A percentile compares a stretch with the other conserved stretches of the same genome.
phyloP scores from a whole-genome alignment of 1,139 yeast species.

The Protomyces inouyei region DNA sequence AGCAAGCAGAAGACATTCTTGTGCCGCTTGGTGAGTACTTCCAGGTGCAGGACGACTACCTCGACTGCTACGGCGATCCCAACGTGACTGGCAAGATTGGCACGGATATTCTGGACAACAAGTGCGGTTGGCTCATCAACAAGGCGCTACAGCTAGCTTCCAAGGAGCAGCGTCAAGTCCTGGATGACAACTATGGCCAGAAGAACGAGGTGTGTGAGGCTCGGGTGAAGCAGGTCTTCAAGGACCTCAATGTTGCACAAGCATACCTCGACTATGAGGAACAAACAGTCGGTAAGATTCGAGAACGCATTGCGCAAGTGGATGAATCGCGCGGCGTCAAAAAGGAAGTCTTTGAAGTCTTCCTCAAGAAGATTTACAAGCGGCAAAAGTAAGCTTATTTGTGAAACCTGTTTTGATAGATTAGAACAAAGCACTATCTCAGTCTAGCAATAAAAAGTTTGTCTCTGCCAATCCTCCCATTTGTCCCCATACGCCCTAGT shows the following conservation, averaged over 20 bases:
- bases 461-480: not conserved
- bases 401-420: not conserved
- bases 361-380: slow-evolving; percentile 88
- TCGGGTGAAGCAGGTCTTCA: slow-evolving; percentile 67
- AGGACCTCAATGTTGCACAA: slow-evolving; percentile 64
- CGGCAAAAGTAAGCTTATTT: slow-evolving; percentile 60
- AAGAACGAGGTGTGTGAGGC: slow-evolving; percentile 69
- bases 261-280: slow-evolving; percentile 82
- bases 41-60: slow-evolving; percentile 96
- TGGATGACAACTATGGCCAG: slow-evolving; percentile 86
- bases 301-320: slow-evolving; percentile 56
- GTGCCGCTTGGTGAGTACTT: slow-evolving; percentile 96
- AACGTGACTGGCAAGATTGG: slow-evolving; percentile 98
- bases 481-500: not conserved
- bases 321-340: slow-evolving; percentile 94
- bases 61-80: slow-evolving; percentile 97
- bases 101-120: slow-evolving; percentile 96
- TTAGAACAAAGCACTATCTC: not conserved
- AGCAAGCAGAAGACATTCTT: slow-evolving; percentile 82
- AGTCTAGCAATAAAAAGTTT: not conserved
- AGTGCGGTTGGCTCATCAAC: slow-evolving; percentile 96
- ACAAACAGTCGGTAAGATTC: slow-evolving; percentile 59
- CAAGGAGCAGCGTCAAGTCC: slow-evolving; percentile 71
- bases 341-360: slow-evolving; percentile 72
- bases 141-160: slow-evolving; percentile 77